Conservation (phyloP, 108 stramenopile genomes). For the Cylindrotheca closterium region DNA sequence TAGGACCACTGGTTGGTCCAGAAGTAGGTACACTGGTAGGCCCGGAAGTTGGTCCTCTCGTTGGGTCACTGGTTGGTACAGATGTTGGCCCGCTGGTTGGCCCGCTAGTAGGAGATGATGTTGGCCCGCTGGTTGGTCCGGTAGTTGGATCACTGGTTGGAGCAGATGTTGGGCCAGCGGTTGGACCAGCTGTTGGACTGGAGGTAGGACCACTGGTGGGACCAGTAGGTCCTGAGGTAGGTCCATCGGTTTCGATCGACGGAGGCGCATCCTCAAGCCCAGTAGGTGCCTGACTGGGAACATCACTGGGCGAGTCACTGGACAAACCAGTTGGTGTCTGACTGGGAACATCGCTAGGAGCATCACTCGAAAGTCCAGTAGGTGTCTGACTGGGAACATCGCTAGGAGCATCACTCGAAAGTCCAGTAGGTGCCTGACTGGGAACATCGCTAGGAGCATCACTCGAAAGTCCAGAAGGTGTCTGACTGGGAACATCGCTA, state of each 20-base stretch:
- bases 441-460: neutral
- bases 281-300: slow-evolving; percentile 10
- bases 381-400: neutral
- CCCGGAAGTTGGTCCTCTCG: neutral
- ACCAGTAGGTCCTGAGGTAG: slow-evolving; percentile 3
- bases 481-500: neutral
- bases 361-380: neutral
- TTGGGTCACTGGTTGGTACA: slow-evolving; percentile 1
- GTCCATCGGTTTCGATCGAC: neutral
- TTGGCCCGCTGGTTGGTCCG: neutral
- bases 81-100: neutral
- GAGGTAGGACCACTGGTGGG: slow-evolving; percentile 13
- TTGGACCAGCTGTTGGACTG: slow-evolving; percentile 15
- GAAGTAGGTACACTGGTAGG: slow-evolving; percentile 2
- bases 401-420: neutral
- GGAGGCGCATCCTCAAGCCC: neutral
- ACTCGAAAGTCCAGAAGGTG: neutral
- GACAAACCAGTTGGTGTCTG: neutral
- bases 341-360: neutral
- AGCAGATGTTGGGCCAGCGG: slow-evolving; percentile 6
- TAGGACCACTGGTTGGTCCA: neutral
- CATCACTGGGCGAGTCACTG: slow-evolving; percentile 13
- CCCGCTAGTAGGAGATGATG: neutral
- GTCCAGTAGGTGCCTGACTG: neutral
- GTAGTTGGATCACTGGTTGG: no score